Conservation (phyloP, 2,329 filamentous ascomycete species). For the Scedosporium aurantiacum region DNA sequence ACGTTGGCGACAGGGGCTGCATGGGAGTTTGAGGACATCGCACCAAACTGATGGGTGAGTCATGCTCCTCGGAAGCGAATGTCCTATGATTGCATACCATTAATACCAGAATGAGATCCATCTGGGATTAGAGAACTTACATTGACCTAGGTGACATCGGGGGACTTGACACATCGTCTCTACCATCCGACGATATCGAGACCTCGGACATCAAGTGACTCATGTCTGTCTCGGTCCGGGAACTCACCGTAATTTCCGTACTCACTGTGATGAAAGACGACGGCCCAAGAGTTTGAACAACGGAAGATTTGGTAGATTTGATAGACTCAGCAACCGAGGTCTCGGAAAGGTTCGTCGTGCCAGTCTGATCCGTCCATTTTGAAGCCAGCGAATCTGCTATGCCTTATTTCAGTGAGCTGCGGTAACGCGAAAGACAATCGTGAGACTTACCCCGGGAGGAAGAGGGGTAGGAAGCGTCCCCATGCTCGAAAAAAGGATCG, state of each 20-base stretch:
- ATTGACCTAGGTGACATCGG: conserved; percentile 17
- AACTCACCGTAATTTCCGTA: conserved; percentile 26
- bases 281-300: conserved; percentile 28
- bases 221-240: conserved; percentile 19
- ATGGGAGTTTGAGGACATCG: conserved; percentile 7
- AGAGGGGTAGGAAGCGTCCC: not conserved
- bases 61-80: not conserved
- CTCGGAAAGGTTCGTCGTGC: conserved; percentile 19
- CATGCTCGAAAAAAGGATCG: not conserved
- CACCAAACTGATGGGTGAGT: conserved; percentile 10
- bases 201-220: conserved; percentile 25
- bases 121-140: conserved; percentile 14
- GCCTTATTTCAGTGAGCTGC: conserved; percentile 12
- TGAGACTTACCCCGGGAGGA: conserved; percentile 2
- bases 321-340: conserved; percentile 18
- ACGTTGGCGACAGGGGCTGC: conserved; percentile 8
- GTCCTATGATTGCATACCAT: not conserved
- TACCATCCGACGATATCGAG: conserved; percentile 23
- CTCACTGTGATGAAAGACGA: conserved; percentile 30
- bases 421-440: not conserved
- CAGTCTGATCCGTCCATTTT: conserved; percentile 29
- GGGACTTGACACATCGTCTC: conserved; percentile 16
- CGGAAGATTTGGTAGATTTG: conserved; percentile 18
- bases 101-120: too few relatives aligned
- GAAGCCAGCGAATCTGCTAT: conserved; percentile 32